Evolutionary conservation across 164 flowering plant species (phyloP).

Genomic region (Piper longum): DNA sequence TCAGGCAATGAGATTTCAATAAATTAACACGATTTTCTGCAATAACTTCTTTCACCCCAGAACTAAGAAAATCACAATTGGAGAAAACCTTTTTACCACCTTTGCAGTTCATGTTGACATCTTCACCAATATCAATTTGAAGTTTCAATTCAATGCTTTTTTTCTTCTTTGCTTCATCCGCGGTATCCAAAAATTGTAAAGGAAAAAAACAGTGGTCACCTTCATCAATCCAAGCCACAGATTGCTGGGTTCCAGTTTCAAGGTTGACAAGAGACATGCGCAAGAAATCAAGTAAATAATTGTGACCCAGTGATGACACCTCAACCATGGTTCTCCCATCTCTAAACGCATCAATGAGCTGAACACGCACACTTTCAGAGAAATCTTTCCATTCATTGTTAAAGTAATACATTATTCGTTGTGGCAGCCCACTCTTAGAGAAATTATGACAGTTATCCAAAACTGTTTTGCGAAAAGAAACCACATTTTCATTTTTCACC

Average conservation of each 20-base stretch:
- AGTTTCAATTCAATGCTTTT: conserved; percentile 4
- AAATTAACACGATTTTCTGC: conserved; percentile 3
- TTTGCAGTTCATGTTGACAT: neutral
- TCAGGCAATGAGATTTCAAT: neutral
- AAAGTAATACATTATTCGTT: conserved; percentile 9
- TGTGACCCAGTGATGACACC: conserved; percentile 1
- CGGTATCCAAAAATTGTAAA: conserved; percentile 2
- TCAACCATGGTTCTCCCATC: conserved; percentile 5
- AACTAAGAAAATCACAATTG: neutral
- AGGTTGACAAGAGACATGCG: conserved; percentile 11
- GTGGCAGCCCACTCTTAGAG: conserved; percentile 10
- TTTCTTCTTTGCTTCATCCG: neutral
- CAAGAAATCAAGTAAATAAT: conserved; percentile 8
- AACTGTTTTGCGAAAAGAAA: neutral
- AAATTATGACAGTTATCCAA: conserved; percentile 9
- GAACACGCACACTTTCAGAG: conserved; percentile 2
- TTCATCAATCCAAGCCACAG: conserved; percentile 19
- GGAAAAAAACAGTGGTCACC: conserved; percentile 12
- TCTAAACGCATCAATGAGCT: conserved; percentile 9
- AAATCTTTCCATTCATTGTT: conserved; percentile 17
- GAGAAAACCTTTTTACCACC: neutral
- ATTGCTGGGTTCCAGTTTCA: conserved; percentile 7
- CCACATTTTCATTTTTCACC: neutral
- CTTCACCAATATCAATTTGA: conserved; percentile 4
- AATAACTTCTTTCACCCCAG: conserved; percentile 5